Conservation (phyloP, 2,329 filamentous ascomycete genomes). For the Alternaria arborescens region DNA sequence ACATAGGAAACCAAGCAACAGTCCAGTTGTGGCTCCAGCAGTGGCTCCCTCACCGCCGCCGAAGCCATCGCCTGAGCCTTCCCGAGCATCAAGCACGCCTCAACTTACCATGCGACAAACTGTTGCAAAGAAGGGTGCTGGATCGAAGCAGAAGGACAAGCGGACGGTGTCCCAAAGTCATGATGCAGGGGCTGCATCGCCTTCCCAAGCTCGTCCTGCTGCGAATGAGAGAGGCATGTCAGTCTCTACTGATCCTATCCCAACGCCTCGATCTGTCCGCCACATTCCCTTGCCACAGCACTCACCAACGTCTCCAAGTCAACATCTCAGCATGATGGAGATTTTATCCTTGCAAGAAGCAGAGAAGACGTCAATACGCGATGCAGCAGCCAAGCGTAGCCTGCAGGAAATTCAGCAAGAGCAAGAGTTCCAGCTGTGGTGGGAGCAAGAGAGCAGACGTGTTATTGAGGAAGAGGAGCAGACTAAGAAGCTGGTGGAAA, state of each 20-base stretch:
- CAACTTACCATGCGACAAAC: constrained; percentile 70
- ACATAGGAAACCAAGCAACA: constrained; percentile 40
- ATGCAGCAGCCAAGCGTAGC: constrained; percentile 86
- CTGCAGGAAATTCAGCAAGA: constrained; percentile 96
- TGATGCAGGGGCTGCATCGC: constrained; percentile 21
- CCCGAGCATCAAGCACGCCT: constrained; percentile 51
- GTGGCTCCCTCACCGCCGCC: constrained; percentile 19
- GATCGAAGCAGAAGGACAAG: constrained; percentile 40
- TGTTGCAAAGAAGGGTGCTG: constrained; percentile 50
- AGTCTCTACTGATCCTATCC: constrained; percentile 45
- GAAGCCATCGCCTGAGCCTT: constrained; percentile 26
- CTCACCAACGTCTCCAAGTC: constrained; percentile 68
- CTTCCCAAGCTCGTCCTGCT: constrained; percentile 37
- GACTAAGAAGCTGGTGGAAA: constrained; percentile 49
- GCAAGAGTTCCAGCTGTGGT: constrained; percentile 97
- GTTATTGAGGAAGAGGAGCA: constrained; percentile 68
- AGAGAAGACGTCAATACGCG: constrained; percentile 82
- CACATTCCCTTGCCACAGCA: constrained; percentile 64
- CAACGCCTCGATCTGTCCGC: constrained; percentile 56
- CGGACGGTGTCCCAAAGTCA: constrained; percentile 23
- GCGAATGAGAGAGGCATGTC: constrained; percentile 46
- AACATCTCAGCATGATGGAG: constrained; percentile 81
- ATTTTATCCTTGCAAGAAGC: constrained; percentile 88
- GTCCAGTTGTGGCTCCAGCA: constrained; percentile 22
- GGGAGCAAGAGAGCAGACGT: constrained; percentile 83